Evolutionary conservation across 75 land plant genomes (phyloP).

Genomic region (Azolla pinnata): DNA sequence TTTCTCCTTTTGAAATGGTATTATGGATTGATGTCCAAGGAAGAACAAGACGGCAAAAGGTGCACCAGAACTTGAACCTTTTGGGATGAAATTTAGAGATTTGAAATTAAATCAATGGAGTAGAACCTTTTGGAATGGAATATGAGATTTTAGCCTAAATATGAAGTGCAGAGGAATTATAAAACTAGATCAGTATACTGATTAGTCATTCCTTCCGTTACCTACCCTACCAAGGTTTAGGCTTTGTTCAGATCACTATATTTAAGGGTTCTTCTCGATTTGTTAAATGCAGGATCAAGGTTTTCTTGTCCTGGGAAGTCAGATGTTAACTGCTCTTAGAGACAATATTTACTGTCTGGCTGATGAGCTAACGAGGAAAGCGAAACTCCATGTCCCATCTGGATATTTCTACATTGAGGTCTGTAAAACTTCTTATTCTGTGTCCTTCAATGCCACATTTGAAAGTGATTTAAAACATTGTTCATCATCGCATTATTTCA

Average conservation of each 20-base stretch:
- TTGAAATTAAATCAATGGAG: no score
- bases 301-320: constrained; percentile 72
- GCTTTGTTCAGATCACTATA: background rate
- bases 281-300: constrained; percentile 56
- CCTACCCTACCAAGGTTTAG: background rate
- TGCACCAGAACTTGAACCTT: no score
- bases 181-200: no score
- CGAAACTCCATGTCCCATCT: constrained; percentile 54
- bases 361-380: constrained; percentile 65
- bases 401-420: constrained; percentile 92
- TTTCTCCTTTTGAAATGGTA: no score
- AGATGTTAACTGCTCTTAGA: constrained; percentile 64
- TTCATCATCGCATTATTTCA: background rate
- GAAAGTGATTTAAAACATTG: background rate
- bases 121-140: no score
- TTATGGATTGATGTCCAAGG: no score
- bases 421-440: background rate
- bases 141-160: no score
- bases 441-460: background rate
- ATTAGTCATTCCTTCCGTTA: background rate
- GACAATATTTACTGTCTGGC: constrained; percentile 71
- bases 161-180: no score
- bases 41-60: no score
- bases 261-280: background rate
- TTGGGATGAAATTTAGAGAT: no score